phyloP scores from a whole-genome alignment of 495 filamentous ascomycete species.

The Penicillium silybi region DNA sequence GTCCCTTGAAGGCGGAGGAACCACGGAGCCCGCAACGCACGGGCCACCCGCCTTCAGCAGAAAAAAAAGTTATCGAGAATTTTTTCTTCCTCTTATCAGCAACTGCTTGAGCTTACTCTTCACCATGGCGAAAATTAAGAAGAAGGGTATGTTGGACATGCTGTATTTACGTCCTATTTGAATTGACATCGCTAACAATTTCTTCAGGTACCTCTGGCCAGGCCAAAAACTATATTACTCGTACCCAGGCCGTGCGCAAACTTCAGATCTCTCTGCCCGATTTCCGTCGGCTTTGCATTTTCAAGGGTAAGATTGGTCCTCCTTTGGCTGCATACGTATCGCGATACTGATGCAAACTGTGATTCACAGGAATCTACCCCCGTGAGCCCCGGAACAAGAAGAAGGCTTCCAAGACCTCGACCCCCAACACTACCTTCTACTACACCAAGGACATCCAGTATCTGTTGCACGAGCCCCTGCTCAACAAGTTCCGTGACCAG shows the following conservation, averaged over 20 bases:
- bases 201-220: constrained; percentile 72
- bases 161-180: background rate
- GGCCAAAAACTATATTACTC: constrained; percentile 97
- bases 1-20: constrained; percentile 28
- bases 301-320: constrained; percentile 67
- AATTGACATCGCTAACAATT: constrained; percentile 17
- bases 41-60: constrained; percentile 29
- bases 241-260: constrained; percentile 94
- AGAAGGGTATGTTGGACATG: constrained; percentile 61
- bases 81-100: constrained; percentile 35
- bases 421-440: constrained; percentile 92
- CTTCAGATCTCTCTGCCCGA: constrained; percentile 95
- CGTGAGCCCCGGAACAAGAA: constrained; percentile 94
- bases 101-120: constrained; percentile 15
- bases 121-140: constrained; percentile 82
- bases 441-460: constrained; percentile 99
- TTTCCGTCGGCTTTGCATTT: constrained; percentile 96
- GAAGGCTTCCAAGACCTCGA: constrained; percentile 89
- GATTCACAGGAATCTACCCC: constrained; percentile 75
- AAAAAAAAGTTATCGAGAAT: constrained; percentile 40
- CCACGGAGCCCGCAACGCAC: constrained; percentile 35
- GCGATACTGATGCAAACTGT: constrained; percentile 9
- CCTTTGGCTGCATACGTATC: background rate
- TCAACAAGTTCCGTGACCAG: constrained; percentile 93
- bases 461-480: constrained; percentile 92